Evolutionary conservation across 2,329 filamentous ascomycete genomes (phyloP).

Genomic region (Fusarium sp.): DNA sequence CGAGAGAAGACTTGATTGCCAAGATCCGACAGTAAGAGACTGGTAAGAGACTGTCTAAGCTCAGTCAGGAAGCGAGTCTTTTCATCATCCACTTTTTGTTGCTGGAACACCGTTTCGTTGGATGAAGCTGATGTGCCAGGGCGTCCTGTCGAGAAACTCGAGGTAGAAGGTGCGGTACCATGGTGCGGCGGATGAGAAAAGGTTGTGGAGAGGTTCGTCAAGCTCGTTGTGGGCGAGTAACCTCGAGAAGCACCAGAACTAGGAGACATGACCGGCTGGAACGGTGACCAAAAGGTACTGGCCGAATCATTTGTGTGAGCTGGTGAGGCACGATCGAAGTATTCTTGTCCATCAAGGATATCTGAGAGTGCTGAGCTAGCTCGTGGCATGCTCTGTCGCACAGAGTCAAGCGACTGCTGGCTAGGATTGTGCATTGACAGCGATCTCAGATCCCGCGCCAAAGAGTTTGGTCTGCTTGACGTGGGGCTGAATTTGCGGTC

Average conservation of each 20-base stretch:
- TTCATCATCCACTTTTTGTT: conserved; percentile 74
- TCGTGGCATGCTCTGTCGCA: conserved; percentile 73
- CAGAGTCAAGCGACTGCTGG: conserved; percentile 79
- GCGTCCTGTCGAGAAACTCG: conserved; percentile 66
- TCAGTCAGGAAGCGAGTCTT: conserved; percentile 85
- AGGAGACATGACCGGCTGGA: conserved; percentile 78
- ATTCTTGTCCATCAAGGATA: conserved; percentile 78
- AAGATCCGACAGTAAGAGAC: conserved; percentile 89
- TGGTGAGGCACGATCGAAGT: conserved; percentile 78
- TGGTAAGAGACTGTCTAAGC: conserved; percentile 84
- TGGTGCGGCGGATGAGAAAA: conserved; percentile 62
- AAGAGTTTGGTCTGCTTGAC: conserved; percentile 64
- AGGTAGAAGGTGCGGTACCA: conserved; percentile 61
- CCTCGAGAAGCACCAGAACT: conserved; percentile 71
- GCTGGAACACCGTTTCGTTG: conserved; percentile 76
- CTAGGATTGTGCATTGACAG: conserved; percentile 75
- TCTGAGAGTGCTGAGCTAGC: conserved; percentile 73
- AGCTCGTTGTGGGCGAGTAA: conserved; percentile 74
- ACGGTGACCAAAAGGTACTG: conserved; percentile 91
- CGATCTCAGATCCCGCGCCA: conserved; percentile 70
- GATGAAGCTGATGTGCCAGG: conserved; percentile 78
- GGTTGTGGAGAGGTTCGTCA: conserved; percentile 69
- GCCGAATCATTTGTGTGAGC: conserved; percentile 81
- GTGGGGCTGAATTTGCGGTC: conserved; percentile 64
- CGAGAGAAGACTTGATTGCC: conserved; percentile 88